A percentile compares a stretch with the other conserved stretches of the same genome.
Conservation (phyloP, 305 asterid species). For the Fraxinus floribunda region DNA sequence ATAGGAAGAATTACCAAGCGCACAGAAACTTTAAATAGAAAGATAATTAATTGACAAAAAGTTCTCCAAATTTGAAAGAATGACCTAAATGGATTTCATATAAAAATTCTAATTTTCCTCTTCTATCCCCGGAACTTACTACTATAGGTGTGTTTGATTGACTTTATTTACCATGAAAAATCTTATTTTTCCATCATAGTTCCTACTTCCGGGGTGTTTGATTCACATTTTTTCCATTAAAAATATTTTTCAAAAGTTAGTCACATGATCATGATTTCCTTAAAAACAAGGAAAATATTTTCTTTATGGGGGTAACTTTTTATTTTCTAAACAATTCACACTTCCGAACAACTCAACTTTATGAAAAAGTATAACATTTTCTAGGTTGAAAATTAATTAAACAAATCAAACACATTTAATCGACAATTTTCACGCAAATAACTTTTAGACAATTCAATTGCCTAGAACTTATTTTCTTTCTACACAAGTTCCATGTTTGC, state of each 20-base stretch:
- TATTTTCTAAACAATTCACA: too few relatives aligned
- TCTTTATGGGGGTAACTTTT: not conserved
- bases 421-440: not conserved
- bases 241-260: not conserved
- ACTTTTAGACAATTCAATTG: not conserved
- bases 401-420: not conserved
- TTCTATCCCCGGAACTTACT: not conserved
- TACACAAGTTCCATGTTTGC: too few relatives aligned
- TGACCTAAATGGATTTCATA: not conserved
- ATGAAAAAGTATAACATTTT: too few relatives aligned
- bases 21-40: not conserved
- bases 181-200: not conserved
- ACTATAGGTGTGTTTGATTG: not conserved
- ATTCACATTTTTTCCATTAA: too few relatives aligned
- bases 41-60: not conserved
- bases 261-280: not conserved
- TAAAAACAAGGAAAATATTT: too few relatives aligned
- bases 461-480: not conserved
- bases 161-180: not conserved
- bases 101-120: not conserved
- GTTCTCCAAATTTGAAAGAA: not conserved
- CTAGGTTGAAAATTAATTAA: too few relatives aligned
- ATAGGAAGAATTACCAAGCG: not conserved
- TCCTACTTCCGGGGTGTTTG: not conserved
- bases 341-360: not conserved